These are phyloP conservation scores for Naganishia vaughanmartiniae DNA, from an alignment of 768 basidiomycete species.

Conservation along the genomic window DNA sequence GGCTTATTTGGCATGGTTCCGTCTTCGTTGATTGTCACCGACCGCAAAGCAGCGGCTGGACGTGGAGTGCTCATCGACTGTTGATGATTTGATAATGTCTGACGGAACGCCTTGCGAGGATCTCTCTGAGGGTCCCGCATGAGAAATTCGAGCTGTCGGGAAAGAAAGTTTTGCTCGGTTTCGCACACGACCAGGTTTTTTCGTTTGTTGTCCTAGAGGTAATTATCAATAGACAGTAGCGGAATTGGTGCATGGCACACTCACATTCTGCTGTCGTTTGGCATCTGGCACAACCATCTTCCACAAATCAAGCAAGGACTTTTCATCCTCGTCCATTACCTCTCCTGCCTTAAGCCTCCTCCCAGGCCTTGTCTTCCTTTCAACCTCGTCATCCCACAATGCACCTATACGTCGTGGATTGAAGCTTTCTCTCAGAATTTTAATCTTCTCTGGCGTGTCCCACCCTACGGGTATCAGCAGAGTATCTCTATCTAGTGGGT, in stretches of 20 bases:
- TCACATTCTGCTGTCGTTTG: not conserved
- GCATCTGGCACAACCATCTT: constrained; percentile 61
- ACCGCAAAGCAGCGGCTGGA: not conserved
- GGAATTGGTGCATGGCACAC: not conserved
- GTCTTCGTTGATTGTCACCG: constrained; percentile 12
- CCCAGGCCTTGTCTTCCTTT: constrained; percentile 59
- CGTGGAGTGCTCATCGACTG: constrained; percentile 21
- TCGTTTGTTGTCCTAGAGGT: constrained; percentile 13
- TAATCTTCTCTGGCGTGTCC: constrained; percentile 98
- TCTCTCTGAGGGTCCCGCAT: constrained; percentile 85
- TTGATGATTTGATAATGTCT: constrained; percentile 50
- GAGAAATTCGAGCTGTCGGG: constrained; percentile 86
- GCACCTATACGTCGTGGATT: constrained; percentile 59
- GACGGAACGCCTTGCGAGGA: constrained; percentile 81
- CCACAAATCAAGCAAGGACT: constrained; percentile 66
- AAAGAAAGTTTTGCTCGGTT: constrained; percentile 85
- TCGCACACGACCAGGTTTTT: constrained; percentile 62
- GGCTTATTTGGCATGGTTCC: constrained; percentile 24
- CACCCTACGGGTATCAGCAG: constrained; percentile 92
- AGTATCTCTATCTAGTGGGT: constrained; percentile 86
- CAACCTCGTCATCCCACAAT: constrained; percentile 42
- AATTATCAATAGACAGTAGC: not conserved
- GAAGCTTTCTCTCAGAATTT: constrained; percentile 83
- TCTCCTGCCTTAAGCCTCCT: constrained; percentile 72
- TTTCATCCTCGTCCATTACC: constrained; percentile 54